These are phyloP conservation scores for Neurospora sp. DNA, from an alignment of 495 filamentous ascomycete genomes.

Conservation along the genomic window DNA sequence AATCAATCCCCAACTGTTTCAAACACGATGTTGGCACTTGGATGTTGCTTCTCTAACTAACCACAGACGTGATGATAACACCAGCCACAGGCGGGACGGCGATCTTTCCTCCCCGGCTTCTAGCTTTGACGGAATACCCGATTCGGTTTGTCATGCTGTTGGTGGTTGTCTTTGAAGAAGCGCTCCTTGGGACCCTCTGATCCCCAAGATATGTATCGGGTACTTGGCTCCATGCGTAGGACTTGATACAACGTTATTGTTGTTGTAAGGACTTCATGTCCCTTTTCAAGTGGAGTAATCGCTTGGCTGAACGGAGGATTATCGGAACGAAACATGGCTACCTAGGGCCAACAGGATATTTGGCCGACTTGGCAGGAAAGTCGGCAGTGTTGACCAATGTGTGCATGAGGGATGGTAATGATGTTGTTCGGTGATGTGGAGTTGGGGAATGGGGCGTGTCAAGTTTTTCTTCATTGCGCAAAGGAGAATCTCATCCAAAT, in stretches of 20 bases:
- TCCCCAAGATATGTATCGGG: not conserved
- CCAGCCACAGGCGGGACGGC: not conserved
- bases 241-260: not conserved
- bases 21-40: not conserved
- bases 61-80: not conserved
- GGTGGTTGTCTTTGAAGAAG: not conserved
- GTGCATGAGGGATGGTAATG: not conserved
- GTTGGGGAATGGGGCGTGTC: not conserved
- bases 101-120: not conserved
- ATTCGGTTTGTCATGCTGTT: not conserved
- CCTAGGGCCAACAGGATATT: not conserved
- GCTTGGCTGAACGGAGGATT: constrained; percentile 3
- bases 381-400: not conserved
- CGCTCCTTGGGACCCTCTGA: not conserved
- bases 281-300: constrained; percentile 1
- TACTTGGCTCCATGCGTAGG: not conserved
- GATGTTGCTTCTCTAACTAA: not conserved
- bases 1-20: not conserved
- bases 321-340: constrained; percentile 9
- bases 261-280: not conserved
- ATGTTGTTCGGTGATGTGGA: not conserved
- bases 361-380: not conserved
- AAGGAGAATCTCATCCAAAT: not conserved
- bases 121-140: not conserved
- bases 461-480: not conserved